Conservation (phyloP, 306 rosid genomes). For the Astragalus glycyphyllos region DNA sequence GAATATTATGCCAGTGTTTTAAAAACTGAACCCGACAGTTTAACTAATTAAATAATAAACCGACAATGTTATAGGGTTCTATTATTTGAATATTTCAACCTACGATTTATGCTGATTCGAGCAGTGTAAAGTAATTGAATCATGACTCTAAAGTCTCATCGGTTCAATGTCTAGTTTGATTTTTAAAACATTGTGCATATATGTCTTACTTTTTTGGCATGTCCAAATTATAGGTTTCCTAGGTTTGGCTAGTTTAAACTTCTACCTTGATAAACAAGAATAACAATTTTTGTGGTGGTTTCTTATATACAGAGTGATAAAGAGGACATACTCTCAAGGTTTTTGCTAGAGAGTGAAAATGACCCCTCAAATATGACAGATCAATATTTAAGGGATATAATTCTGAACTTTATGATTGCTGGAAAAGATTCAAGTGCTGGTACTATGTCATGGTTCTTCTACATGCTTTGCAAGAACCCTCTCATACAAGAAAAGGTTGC, state of each 20-base stretch:
- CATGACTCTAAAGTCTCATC: too few species aligned
- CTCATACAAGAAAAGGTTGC: constrained; percentile 68
- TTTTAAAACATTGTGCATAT: too few species aligned
- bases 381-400: constrained; percentile 67
- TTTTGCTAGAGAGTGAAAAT: constrained; percentile 71
- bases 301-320: constrained; percentile 48
- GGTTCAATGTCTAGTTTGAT: too few species aligned
- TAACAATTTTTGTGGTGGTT: not conserved
- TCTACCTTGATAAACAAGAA: not conserved
- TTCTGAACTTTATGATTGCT: constrained; percentile 74
- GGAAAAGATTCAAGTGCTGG: constrained; percentile 79
- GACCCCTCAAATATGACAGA: constrained; percentile 68
- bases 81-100: too few species aligned
- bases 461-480: constrained; percentile 82
- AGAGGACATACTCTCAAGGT: constrained; percentile 87
- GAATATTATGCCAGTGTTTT: too few species aligned
- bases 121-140: too few species aligned
- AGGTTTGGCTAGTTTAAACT: not conserved
- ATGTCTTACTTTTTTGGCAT: not conserved
- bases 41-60: too few species aligned
- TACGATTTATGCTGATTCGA: too few species aligned
- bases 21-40: too few species aligned
- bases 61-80: too few species aligned
- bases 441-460: constrained; percentile 84
- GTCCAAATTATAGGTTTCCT: too few species aligned